These are phyloP conservation scores for Ascochyta viciae-villosae DNA, from an alignment of 2,329 filamentous ascomycete species.

Conservation along the genomic window DNA sequence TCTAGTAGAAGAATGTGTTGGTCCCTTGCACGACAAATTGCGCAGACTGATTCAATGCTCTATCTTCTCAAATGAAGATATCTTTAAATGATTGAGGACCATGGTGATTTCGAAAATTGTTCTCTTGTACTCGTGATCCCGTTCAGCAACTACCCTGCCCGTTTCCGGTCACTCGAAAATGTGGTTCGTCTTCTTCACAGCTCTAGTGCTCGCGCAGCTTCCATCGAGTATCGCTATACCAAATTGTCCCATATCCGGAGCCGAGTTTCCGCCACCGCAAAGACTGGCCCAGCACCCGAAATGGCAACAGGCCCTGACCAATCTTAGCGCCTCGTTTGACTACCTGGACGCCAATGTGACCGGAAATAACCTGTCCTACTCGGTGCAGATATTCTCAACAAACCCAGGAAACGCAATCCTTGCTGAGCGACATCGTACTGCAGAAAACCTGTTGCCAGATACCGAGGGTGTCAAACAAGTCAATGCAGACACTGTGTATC, in stretches of 20 bases:
- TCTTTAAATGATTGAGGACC: neutral
- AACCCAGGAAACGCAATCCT: slow-evolving; percentile 26
- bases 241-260: slow-evolving; percentile 33
- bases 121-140: neutral
- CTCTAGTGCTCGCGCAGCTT: slow-evolving; percentile 12
- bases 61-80: neutral
- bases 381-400: slow-evolving; percentile 34
- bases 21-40: neutral
- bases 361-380: slow-evolving; percentile 29
- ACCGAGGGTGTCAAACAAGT: slow-evolving; percentile 27
- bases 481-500: slow-evolving; percentile 53
- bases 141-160: neutral
- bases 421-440: slow-evolving; percentile 31
- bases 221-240: slow-evolving; percentile 21
- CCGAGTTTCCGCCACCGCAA: slow-evolving; percentile 34
- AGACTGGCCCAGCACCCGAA: slow-evolving; percentile 26
- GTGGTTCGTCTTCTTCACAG: neutral
- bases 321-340: slow-evolving; percentile 29
- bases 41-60: neutral
- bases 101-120: neutral
- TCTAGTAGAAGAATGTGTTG: neutral
- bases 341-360: slow-evolving; percentile 30
- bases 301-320: slow-evolving; percentile 29
- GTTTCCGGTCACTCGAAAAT: neutral
- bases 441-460: slow-evolving; percentile 22